Conservation (phyloP, 2,329 filamentous ascomycete species). For the Diaporthe citriasiana region DNA sequence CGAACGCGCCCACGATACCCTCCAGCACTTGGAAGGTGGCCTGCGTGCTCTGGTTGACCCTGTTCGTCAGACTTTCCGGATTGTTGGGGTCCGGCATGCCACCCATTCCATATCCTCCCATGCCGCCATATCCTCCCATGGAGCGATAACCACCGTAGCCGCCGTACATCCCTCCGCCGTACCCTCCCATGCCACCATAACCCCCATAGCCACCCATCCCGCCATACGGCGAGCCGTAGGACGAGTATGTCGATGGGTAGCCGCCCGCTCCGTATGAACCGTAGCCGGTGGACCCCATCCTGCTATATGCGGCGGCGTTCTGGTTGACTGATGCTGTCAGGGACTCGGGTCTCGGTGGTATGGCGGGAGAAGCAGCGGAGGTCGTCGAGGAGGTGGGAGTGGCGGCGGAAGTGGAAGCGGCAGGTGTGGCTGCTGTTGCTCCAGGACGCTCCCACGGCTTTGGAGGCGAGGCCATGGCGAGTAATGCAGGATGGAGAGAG, state of each 20-base stretch:
- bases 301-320: slow-evolving; percentile 87
- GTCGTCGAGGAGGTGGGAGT: slow-evolving; percentile 57
- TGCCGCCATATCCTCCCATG: slow-evolving; percentile 55
- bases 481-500: slow-evolving; percentile 1
- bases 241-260: slow-evolving; percentile 49
- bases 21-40: slow-evolving; percentile 99
- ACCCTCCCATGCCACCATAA: slow-evolving; percentile 55
- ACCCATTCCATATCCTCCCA: slow-evolving; percentile 58
- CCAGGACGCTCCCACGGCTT: slow-evolving; percentile 96
- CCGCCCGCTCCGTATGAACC: slow-evolving; percentile 58
- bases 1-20: slow-evolving; percentile 95
- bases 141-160: slow-evolving; percentile 59
- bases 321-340: slow-evolving; percentile 86
- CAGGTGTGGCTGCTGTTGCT: slow-evolving; percentile 62
- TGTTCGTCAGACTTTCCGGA: slow-evolving; percentile 93
- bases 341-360: slow-evolving; percentile 85
- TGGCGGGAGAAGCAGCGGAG: slow-evolving; percentile 69
- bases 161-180: slow-evolving; percentile 58
- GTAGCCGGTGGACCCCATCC: slow-evolving; percentile 53
- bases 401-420: slow-evolving; percentile 55
- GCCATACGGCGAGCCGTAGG: slow-evolving; percentile 60
- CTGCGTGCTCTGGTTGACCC: slow-evolving; percentile 94
- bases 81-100: slow-evolving; percentile 79
- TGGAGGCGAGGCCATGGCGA: slow-evolving; percentile 82
- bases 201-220: slow-evolving; percentile 59